Evolutionary conservation across 1,139 yeast species (phyloP), one percentile per base, ranked within the genome.

Genomic region (Scheffersomyces titani): DNA sequence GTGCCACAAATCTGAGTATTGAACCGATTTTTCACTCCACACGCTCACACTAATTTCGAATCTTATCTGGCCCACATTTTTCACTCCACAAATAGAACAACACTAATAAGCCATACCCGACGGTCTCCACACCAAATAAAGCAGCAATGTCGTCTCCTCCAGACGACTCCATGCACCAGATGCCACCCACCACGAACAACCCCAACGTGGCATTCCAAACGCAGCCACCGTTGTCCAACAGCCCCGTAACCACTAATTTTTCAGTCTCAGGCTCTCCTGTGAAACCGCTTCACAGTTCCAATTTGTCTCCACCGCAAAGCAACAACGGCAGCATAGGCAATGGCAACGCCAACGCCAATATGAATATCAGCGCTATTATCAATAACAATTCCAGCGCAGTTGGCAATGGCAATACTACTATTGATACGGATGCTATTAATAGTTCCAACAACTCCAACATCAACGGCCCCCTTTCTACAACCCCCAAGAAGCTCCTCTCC

Each of bases 401-500:
- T 11, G 40, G 13, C 40, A 30, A 11, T 30, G 36, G 36, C 11
- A 24, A 5, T 7, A 7, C 36, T 6, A 6, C 11, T 24, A 24
- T 24, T 24, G 9, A 7, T 24, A 24, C 36, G 6, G 9, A 24
- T 24, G 40, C 16, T 30, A 5, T 16, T 30, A 30, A 11, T 5
- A 5, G 6, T 22, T 22, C 6, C 24, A 22, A 6, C 24, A 30
- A 30, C 13, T 16, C 40, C 13, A 30, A 30, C 40, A 30, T 7
- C 11, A 30, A 30, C 13, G 40, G 40, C 40, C 13, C 40, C 40
- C 13, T 30, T 2, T 30, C 40, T 6, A 30, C 40, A 7, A 30
- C 40, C 13, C 48, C 57, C 47, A 57, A 76, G 59, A 68, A 70
- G 30, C 65, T 82, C 49, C 74, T 87, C 51, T 88, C 93, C 48